Conservation (phyloP, 2,329 filamentous ascomycete species). For the Cercospora sp. region DNA sequence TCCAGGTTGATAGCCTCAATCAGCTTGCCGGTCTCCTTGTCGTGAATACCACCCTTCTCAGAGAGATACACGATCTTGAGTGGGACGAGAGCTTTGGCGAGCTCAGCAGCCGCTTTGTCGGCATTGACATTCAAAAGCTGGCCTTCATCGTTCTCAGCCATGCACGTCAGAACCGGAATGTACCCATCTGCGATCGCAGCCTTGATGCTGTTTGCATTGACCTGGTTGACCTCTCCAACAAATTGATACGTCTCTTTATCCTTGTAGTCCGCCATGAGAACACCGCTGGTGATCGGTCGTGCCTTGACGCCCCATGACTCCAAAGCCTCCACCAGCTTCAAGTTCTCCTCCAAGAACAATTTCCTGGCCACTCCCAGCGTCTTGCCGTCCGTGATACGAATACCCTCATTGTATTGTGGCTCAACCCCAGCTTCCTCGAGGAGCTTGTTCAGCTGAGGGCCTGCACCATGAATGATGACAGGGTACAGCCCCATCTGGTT, state of each 20-base stretch:
- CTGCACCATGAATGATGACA: constrained; percentile 91
- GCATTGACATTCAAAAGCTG: constrained; percentile 97
- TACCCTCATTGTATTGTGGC: constrained; percentile 94
- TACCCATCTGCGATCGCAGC: constrained; percentile 87
- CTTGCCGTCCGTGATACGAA: constrained; percentile 92
- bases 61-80: constrained; percentile 98
- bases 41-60: constrained; percentile 94
- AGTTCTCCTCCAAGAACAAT: constrained; percentile 92
- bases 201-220: constrained; percentile 88
- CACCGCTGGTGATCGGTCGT: constrained; percentile 83
- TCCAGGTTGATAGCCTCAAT: constrained; percentile 97
- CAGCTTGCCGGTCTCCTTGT: constrained; percentile 89
- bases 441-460: constrained; percentile 90
- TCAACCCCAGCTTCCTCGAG: constrained; percentile 89
- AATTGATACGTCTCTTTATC: constrained; percentile 95
- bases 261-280: constrained; percentile 90
- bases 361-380: constrained; percentile 87
- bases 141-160: constrained; percentile 90
- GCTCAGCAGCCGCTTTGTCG: constrained; percentile 90
- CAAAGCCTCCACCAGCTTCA: constrained; percentile 85
- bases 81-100: constrained; percentile 84
- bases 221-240: constrained; percentile 91
- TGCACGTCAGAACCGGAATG: constrained; percentile 89
- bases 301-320: constrained; percentile 88
- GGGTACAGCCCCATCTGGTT: constrained; percentile 94